Percentiles rank a stretch among this genome's conserved stretches.
phyloP scores from a whole-genome alignment of 108 stramenopile genomes.

The Fistulifera pelliculosa region DNA sequence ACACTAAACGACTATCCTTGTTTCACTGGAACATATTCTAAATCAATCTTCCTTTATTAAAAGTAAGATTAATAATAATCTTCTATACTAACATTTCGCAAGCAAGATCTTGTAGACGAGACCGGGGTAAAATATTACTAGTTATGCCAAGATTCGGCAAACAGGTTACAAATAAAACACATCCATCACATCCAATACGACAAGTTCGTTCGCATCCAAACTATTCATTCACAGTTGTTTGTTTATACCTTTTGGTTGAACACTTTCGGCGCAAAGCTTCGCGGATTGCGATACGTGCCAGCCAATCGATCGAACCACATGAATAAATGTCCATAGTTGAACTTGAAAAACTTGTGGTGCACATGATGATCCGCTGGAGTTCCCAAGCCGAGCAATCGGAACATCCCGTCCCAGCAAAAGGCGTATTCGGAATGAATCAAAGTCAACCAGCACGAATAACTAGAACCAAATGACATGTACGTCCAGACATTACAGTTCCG shows the following conservation, averaged over 20 bases:
- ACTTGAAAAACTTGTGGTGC: conserved; percentile 93
- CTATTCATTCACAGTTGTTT: no score
- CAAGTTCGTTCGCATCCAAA: no score
- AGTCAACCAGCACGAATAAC: conserved; percentile 84
- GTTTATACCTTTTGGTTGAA: conserved; percentile 31
- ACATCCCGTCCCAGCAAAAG: conserved; percentile 75
- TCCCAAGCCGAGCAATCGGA: conserved; percentile 71
- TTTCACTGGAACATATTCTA: no score
- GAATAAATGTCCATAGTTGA: conserved; percentile 93
- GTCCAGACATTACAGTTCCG: conserved; percentile 87
- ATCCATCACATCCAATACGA: no score
- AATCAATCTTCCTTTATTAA: no score
- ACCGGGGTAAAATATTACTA: no score
- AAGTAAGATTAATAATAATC: no score
- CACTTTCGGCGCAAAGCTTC: conserved; percentile 42
- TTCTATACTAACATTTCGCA: no score
- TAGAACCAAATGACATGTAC: conserved; percentile 90
- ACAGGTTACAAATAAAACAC: no score
- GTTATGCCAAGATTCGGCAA: no score
- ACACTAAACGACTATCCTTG: no score
- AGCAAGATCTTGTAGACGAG: no score
- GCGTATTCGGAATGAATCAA: conserved; percentile 86
- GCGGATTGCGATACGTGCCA: conserved; percentile 77
- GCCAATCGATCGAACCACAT: conserved; percentile 85
- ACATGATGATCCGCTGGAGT: conserved; percentile 91